Conservation (phyloP, 2,329 filamentous ascomycete genomes). For the Cytospora paraplurivora region DNA sequence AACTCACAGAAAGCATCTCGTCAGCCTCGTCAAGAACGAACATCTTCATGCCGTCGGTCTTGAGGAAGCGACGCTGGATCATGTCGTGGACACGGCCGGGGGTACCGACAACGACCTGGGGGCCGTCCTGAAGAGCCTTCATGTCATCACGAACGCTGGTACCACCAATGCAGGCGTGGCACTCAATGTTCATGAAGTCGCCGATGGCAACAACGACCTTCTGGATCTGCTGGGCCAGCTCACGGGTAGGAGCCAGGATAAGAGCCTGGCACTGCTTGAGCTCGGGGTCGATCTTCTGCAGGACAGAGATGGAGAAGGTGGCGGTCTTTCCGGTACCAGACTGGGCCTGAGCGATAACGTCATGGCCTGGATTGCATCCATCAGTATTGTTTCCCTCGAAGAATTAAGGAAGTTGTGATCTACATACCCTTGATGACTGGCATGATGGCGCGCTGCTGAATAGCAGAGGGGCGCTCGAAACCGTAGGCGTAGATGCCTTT, state of each 20-base stretch:
- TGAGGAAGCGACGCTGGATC: constrained; percentile 59
- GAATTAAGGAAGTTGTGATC: background rate
- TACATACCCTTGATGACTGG: constrained; percentile 96
- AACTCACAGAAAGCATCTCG: constrained; percentile 72
- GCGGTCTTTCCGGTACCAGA: constrained; percentile 97
- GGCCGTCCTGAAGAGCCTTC: constrained; percentile 93
- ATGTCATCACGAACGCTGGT: constrained; percentile 99
- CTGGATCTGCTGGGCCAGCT: constrained; percentile 97
- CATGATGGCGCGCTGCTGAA: constrained; percentile 99
- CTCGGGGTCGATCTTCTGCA: constrained; percentile 92
- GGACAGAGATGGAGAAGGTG: constrained; percentile 94
- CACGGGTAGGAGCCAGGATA: constrained; percentile 92
- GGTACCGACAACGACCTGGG: constrained; percentile 96
- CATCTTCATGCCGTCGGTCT: constrained; percentile 66
- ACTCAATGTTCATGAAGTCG: constrained; percentile 99
- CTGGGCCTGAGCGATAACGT: constrained; percentile 99
- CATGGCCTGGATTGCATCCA: constrained; percentile 65
- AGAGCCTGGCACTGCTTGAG: constrained; percentile 93
- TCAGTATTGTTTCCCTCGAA: constrained; percentile 24
- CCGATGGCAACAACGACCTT: constrained; percentile 99
- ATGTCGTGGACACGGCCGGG: constrained; percentile 84
- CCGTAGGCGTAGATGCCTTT: constrained; percentile 96
- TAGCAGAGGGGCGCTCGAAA: constrained; percentile 99
- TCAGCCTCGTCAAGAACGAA: constrained; percentile 64
- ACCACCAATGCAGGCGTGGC: constrained; percentile 96